These are phyloP conservation scores for Phytophthora foliorum DNA, from an alignment of 352 stramenopile genomes.

Conservation along the genomic window DNA sequence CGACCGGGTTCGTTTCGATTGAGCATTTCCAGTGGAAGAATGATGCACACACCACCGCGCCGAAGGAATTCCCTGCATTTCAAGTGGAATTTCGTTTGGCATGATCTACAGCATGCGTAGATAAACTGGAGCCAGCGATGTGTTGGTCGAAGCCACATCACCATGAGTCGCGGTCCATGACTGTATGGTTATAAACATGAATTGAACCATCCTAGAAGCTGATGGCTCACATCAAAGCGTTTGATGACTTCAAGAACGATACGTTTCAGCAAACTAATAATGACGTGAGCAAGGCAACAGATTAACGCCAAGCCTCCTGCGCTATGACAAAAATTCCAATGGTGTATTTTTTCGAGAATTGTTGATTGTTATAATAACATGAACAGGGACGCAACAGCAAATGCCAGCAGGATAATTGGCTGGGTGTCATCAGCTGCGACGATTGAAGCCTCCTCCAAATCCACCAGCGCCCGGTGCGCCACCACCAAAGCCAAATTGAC, in stretches of 20 bases:
- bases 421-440: not conserved
- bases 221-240: not conserved
- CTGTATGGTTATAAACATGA: not conserved
- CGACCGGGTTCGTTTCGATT: not conserved
- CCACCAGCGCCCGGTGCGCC: not conserved
- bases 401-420: not conserved
- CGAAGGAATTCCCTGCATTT: not conserved
- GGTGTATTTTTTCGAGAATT: not conserved
- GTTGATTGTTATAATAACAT: not conserved
- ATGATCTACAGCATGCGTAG: no score
- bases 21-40: not conserved
- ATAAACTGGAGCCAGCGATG: not conserved
- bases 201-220: not conserved
- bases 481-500: slow-evolving; percentile 2
- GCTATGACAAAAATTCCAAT: not conserved
- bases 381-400: slow-evolving; percentile 3
- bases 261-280: no score
- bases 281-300: no score
- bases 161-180: no score
- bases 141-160: not conserved
- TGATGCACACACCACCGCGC: not conserved
- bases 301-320: no score
- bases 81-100: not conserved
- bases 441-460: slow-evolving; percentile 1
- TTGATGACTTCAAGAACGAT: not conserved